phyloP scores from a whole-genome alignment of 805 yeast genomes.

The Yarrowia osloensis region DNA sequence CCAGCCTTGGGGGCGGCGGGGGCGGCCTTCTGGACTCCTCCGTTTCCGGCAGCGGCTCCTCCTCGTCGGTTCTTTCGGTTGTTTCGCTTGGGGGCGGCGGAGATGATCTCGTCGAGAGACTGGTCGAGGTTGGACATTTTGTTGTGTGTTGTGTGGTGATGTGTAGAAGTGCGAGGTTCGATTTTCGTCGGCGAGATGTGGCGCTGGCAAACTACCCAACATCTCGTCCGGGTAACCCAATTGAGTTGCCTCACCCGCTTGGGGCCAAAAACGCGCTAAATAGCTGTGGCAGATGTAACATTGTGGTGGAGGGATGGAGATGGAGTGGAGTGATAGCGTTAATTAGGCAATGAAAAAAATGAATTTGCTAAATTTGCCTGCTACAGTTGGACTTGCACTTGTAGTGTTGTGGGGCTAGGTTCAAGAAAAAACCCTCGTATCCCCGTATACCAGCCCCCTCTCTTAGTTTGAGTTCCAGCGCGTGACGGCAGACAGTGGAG shows the following conservation, averaged over 20 bases:
- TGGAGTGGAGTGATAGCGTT: too few species aligned
- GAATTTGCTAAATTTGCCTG: too few species aligned
- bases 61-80: constrained; percentile 33
- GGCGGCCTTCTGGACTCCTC: constrained; percentile 40
- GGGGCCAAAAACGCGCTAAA: neutral
- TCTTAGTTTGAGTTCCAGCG: too few species aligned
- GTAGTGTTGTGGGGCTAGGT: too few species aligned
- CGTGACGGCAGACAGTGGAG: too few species aligned
- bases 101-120: constrained; percentile 91
- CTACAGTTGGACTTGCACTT: too few species aligned
- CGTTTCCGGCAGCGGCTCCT: constrained; percentile 32
- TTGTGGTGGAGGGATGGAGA: too few species aligned
- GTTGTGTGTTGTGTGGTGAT: neutral
- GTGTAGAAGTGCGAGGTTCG: constrained; percentile 18
- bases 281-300: neutral
- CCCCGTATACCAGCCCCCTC: too few species aligned
- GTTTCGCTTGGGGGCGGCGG: constrained; percentile 50
- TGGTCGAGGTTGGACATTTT: constrained; percentile 67
- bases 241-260: neutral
- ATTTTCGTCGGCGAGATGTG: constrained; percentile 16
- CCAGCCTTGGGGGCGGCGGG: constrained; percentile 30
- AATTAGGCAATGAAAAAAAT: too few species aligned
- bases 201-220: constrained; percentile 2
- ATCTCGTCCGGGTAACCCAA: neutral
- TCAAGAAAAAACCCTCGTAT: too few species aligned